Conservation (phyloP, 306 rosid species). For the Corylus americana region DNA sequence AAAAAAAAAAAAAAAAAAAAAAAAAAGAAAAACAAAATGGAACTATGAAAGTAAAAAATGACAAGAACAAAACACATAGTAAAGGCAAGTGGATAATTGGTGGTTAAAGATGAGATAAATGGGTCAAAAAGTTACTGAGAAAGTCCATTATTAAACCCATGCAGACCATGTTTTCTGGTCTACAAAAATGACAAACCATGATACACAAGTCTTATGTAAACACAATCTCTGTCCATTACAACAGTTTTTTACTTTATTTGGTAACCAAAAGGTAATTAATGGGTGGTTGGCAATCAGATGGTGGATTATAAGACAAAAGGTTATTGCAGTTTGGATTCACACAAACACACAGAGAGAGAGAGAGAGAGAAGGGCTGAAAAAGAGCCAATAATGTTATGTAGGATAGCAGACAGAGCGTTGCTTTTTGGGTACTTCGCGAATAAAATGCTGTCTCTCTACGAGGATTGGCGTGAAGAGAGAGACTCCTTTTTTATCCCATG, state of each 20-base stretch:
- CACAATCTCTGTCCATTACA: slow-evolving; percentile 30
- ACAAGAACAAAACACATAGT: background rate
- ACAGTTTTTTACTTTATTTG: slow-evolving; percentile 42
- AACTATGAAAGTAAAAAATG: background rate
- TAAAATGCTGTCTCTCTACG: slow-evolving; percentile 76
- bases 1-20: background rate
- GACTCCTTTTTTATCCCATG: slow-evolving; percentile 24
- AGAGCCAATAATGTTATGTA: slow-evolving; percentile 59
- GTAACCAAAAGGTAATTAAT: slow-evolving; percentile 31
- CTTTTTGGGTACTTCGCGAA: slow-evolving; percentile 96
- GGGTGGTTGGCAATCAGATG: slow-evolving; percentile 54
- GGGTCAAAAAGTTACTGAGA: slow-evolving; percentile 33
- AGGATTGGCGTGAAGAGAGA: slow-evolving; percentile 61
- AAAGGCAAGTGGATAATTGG: background rate
- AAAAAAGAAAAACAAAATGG: background rate
- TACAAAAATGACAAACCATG: slow-evolving; percentile 27
- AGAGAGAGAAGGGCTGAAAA: slow-evolving; percentile 34
- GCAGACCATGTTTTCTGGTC: slow-evolving; percentile 39
- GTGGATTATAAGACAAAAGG: slow-evolving; percentile 66
- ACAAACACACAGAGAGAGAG: slow-evolving; percentile 11
- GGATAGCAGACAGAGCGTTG: slow-evolving; percentile 83
- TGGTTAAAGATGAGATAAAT: slow-evolving; percentile 25
- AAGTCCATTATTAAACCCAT: slow-evolving; percentile 37
- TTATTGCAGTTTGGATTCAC: slow-evolving; percentile 35
- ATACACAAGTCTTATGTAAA: slow-evolving; percentile 17